Percentiles rank a stretch among this genome's conserved stretches.
Conservation (phyloP, 345 rosid species). For the Boechera retrofracta region DNA sequence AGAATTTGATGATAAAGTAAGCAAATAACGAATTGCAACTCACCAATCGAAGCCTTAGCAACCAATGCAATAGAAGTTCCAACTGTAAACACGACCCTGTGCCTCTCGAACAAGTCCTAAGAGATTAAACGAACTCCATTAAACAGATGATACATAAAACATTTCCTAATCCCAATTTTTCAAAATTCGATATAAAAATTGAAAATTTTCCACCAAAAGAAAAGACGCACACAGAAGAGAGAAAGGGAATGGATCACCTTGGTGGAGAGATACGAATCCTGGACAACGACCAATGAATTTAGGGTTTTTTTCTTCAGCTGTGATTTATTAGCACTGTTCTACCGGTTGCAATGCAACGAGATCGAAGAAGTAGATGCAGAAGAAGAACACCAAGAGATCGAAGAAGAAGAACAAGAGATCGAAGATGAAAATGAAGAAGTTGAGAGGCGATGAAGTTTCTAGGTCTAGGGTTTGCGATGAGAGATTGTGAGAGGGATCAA, state of each 20-base stretch:
- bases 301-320: slow-evolving; percentile 69
- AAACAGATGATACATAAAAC: background rate
- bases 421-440: no score
- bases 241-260: slow-evolving; percentile 52
- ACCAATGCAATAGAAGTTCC: slow-evolving; percentile 94
- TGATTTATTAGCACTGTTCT: no score
- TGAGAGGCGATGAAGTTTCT: no score
- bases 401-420: no score
- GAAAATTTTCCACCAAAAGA: background rate
- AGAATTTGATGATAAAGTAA: slow-evolving; percentile 12
- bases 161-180: slow-evolving; percentile 19
- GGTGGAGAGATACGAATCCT: slow-evolving; percentile 81
- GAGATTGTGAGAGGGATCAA: no score
- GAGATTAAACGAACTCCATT: slow-evolving; percentile 7
- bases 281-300: slow-evolving; percentile 76
- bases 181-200: background rate
- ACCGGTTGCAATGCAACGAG: no score
- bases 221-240: background rate
- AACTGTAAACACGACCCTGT: slow-evolving; percentile 80
- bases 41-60: slow-evolving; percentile 92
- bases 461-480: no score
- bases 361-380: no score
- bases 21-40: slow-evolving; percentile 28
- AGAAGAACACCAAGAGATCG: no score
- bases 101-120: slow-evolving; percentile 88